Conservation (phyloP, 495 filamentous ascomycete species). For the Pseudomonodictys pantanalensis region DNA sequence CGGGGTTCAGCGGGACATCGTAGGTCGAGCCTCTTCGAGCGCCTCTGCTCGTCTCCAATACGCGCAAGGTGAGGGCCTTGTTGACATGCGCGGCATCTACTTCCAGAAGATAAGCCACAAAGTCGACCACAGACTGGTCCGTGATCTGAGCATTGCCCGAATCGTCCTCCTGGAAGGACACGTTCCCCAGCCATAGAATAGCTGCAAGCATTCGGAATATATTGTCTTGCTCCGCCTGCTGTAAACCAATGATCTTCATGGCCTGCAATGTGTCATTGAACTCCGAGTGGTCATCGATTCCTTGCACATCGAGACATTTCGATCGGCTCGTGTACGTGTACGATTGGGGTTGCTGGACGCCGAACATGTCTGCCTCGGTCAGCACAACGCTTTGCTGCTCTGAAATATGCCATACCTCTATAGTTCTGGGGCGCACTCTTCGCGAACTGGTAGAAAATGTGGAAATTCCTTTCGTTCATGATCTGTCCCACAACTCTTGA, state of each 20-base stretch:
- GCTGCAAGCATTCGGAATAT: slow-evolving; percentile 96
- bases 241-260: slow-evolving; percentile 90
- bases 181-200: slow-evolving; percentile 92
- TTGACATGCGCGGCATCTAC: slow-evolving; percentile 77
- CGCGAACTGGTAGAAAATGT: slow-evolving; percentile 99
- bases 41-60: slow-evolving; percentile 86
- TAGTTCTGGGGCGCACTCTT: slow-evolving; percentile 89
- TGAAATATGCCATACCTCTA: slow-evolving; percentile 49
- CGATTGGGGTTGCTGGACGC: slow-evolving; percentile 84
- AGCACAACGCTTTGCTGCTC: not conserved
- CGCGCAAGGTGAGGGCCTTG: slow-evolving; percentile 82
- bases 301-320: slow-evolving; percentile 89
- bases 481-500: slow-evolving; percentile 95
- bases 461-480: slow-evolving; percentile 92
- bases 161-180: slow-evolving; percentile 84
- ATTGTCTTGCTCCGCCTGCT: slow-evolving; percentile 85
- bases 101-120: slow-evolving; percentile 89
- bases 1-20: slow-evolving; percentile 85
- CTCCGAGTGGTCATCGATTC: slow-evolving; percentile 89
- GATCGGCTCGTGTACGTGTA: slow-evolving; percentile 95
- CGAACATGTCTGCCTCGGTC: slow-evolving; percentile 59
- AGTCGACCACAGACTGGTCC: slow-evolving; percentile 88
- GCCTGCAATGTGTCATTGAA: slow-evolving; percentile 88
- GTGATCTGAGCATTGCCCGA: slow-evolving; percentile 79
- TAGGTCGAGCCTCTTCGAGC: slow-evolving; percentile 77